A percentile compares a stretch with the other conserved stretches of the same genome.
Conservation (phyloP, 208 protist species). For the Wallacemonas sp. region DNA sequence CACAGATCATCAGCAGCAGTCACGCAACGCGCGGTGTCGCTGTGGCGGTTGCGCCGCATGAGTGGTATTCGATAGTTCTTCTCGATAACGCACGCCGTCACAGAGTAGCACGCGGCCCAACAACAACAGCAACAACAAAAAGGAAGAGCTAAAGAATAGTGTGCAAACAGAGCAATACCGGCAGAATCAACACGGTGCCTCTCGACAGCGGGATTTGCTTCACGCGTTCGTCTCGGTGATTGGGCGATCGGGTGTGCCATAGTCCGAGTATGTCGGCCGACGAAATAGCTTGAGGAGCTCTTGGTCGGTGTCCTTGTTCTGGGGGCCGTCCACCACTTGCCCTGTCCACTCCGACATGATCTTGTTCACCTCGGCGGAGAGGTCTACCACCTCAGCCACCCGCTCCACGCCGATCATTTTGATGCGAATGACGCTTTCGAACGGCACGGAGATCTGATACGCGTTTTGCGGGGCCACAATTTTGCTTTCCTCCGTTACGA, state of each 20-base stretch:
- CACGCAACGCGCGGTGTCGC: too few relatives aligned
- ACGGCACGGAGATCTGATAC: conserved; percentile 72
- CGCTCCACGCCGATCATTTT: conserved; percentile 57
- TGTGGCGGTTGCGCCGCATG: too few relatives aligned
- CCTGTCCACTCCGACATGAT: conserved; percentile 22
- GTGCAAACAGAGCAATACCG: not conserved
- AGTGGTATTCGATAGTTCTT: too few relatives aligned
- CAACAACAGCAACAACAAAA: too few relatives aligned
- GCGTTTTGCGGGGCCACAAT: conserved; percentile 76
- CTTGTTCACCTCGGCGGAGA: conserved; percentile 49
- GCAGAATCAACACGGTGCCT: too few relatives aligned
- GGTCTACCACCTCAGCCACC: conserved; percentile 65
- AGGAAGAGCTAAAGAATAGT: not conserved
- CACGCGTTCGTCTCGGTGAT: conserved; percentile 2
- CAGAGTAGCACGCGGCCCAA: too few relatives aligned
- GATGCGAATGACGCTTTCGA: conserved; percentile 80
- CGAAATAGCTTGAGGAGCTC: conserved; percentile 6
- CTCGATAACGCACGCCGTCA: too few relatives aligned
- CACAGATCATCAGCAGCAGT: too few relatives aligned
- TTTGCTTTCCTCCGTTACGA: conserved; percentile 71
- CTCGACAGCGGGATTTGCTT: too few relatives aligned
- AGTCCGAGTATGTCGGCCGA: not conserved
- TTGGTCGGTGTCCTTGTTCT: conserved; percentile 14
- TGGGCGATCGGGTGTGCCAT: not conserved
- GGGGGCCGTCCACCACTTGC: not conserved